Base-by-base conservation (phyloP, 2,329 filamentous ascomycete species). In the Beauveria caledonica region DNA sequence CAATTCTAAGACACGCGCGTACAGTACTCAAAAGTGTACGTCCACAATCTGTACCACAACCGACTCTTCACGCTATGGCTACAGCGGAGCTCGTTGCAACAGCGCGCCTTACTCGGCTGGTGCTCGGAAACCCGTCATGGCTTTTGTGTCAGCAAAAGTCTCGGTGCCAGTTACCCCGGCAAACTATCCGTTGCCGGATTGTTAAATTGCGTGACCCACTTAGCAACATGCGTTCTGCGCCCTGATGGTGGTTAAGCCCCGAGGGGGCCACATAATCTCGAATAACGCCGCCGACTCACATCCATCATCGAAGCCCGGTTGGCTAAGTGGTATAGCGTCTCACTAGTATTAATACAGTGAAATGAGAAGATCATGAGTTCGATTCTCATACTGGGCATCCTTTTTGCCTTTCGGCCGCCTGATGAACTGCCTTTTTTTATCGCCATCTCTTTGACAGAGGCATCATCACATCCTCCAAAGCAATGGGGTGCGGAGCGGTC, bases 241-340 rank as follows among this genome's bases (percentile, higher is more conserved):
- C 33, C 11, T 13, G 45, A 21, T 49, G 44, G 51, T 36, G 54
- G 23, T 11, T 39, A 23, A 51, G 33, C 39, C 36, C 39, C 19
- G 3, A 44, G 23, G 7, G 13, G 29, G 48, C 56, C 56, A 42
- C 48, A 58, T 58, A 58, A 52, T 5, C 1, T n/a, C 5, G n/a
- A 58, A 58, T 58, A 58, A 45, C n/a, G n/a, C 25, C n/a, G 46
- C 39, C 36, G 36, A 44, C 29, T 29, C 15, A 33, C 48, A 58
- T 50, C 55, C n/a, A 60, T 5, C 27, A 27, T 9, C 46, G 36
- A 60, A 64, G 67, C 67, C 67, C 64, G 64, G 63, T 68, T 69
- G 66, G 67, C 67, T 68, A 64, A 69, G 67, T 68, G 67, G 67
- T 69, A 69, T 65, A 68, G 67, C 67, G 67, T 66, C 63, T 69